Evolutionary conservation across 1,284 basidiomycete genomes (phyloP), one percentile per base, ranked within the genome.

Genomic region (Ustilago hordei): DNA sequence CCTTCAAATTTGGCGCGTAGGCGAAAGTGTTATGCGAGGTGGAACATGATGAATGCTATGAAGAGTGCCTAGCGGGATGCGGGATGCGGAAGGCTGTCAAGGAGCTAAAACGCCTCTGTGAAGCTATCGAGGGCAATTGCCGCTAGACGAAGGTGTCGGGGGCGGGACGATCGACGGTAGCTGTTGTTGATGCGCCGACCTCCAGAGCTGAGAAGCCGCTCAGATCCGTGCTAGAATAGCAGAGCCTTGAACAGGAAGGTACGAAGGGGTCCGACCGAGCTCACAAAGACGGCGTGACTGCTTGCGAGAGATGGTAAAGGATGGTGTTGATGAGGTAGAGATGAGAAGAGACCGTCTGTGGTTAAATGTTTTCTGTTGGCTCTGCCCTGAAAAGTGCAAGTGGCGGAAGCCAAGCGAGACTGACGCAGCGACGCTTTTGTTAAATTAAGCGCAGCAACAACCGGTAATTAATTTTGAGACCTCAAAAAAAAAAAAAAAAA

Each of bases 11-110:
- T 39, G 48, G 35, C 17, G 15, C 17, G 23, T 2, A 47, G 55
- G 13, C 45, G 31, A 34, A 19, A 34, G 15, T 3, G 8, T 48
- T 62, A 68, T 54, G 34, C 50, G 31, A 4, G 31, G 34, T 17
- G 52, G 15, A 53, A 6, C 67, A 69, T 69, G 60, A n/a, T 53
- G 23, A 13, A 28, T 32, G 48, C 31, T 9, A 28, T 23, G 23
- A 23, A 23, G 23, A 23, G 23, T 2, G 23, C 23, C 23, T 3
- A 23, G 23, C 23, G 23, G 23, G 28, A 50, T 32, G 23, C 23
- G 23, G 23, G 28, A 50, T 32, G 31, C 15, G 9, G 31, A 13
- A 13, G 2, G 23, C 23, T 11, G 6, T 31, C 23, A 12, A 50
- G 28, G 13, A 19, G 43, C n/a, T 45, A 19, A 19, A 8, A 8